These are phyloP conservation scores for Porodaedalea pini DNA, from an alignment of 1,284 basidiomycete species.

Conservation along the genomic window DNA sequence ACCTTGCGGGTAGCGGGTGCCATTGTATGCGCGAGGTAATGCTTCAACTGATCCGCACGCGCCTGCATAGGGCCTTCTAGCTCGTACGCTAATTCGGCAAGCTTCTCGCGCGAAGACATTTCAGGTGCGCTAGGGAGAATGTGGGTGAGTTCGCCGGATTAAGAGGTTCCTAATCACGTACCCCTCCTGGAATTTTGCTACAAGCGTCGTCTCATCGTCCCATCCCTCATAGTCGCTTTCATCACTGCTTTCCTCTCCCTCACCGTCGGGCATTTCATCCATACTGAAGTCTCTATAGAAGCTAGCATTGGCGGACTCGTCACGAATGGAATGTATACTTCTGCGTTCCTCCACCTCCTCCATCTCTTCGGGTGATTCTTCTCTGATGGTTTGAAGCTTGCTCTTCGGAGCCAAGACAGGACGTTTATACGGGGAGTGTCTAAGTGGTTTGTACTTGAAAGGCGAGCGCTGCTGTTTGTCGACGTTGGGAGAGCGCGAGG, in stretches of 20 bases:
- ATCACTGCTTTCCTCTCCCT: slow-evolving; percentile 11
- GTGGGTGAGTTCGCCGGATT: slow-evolving; percentile 9
- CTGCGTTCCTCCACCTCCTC: slow-evolving; percentile 5
- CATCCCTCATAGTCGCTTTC: slow-evolving; percentile 30
- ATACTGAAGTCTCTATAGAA: slow-evolving; percentile 3
- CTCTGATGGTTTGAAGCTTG: slow-evolving; percentile 15
- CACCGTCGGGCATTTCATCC: slow-evolving; percentile 1
- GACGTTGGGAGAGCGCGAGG: slow-evolving; percentile 2
- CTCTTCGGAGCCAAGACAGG: slow-evolving; percentile 7
- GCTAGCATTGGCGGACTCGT: background rate
- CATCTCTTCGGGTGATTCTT: slow-evolving; percentile 16
- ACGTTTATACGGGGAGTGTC: slow-evolving; percentile 18
- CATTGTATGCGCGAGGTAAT: slow-evolving; percentile 48
- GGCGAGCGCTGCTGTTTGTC: slow-evolving; percentile 7
- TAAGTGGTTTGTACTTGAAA: slow-evolving; percentile 12
- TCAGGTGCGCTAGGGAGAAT: slow-evolving; percentile 18
- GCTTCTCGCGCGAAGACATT: slow-evolving; percentile 32
- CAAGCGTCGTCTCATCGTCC: slow-evolving; percentile 54
- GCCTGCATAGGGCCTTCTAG: slow-evolving; percentile 47
- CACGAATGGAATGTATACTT: background rate
- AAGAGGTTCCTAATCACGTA: slow-evolving; percentile 25
- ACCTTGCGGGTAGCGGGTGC: slow-evolving; percentile 51
- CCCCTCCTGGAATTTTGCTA: slow-evolving; percentile 49
- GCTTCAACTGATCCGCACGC: slow-evolving; percentile 40
- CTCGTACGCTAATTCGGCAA: slow-evolving; percentile 42